Evolutionary conservation across 1,284 basidiomycete genomes (phyloP), one percentile per base, ranked within the genome.

Genomic region (Garcileccinum viscosum): DNA sequence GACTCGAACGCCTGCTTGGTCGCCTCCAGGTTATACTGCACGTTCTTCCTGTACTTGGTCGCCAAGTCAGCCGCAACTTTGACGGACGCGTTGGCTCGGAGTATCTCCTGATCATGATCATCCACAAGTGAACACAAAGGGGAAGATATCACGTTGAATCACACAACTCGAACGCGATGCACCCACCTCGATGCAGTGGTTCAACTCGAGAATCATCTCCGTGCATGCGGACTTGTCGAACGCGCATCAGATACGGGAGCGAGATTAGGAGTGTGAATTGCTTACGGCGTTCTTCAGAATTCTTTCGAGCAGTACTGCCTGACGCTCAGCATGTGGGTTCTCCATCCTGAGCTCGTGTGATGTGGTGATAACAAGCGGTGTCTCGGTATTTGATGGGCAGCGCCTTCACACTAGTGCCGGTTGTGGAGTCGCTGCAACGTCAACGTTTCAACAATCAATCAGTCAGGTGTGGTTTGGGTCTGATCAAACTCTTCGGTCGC

Each of bases 281-380:
- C 92, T 75, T 72, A 96, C 95, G 14, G 93, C 90, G 75, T 95
- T 97, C 82, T 96, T 96, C 50, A 96, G 85, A 72, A 98, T 97
- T 35, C 96, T 88, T 76, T 96, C 95, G 4, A 97, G 86, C 40
- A 97, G 87, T 47, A 96, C 90, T 40, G 93, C 94, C 79, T 98
- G 96, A 70, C 94, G 87, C 80, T 96, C 95, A 70, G 95, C 94
- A 77, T 97, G 94, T 33, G 93, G 95, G 79, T 95, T 96, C 82
- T 96, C 93, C 95, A 96, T 96, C 63, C 62, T 24, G 65, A 50
- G n/a, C 8, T 47, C 59, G 66, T 30, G 72, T 64, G 63, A 64
- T 65, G 63, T 61, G 64, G 69, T 24, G 61, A 63, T 53, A 53
- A 27, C 50, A 53, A 53, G 17, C 50, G 50, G 15, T 40, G 17